A percentile compares a stretch with the other conserved stretches of the same genome.
Evolutionary conservation across 768 basidiomycete genomes (phyloP).

Genomic region (Boletus pseudo-olivaceus): DNA sequence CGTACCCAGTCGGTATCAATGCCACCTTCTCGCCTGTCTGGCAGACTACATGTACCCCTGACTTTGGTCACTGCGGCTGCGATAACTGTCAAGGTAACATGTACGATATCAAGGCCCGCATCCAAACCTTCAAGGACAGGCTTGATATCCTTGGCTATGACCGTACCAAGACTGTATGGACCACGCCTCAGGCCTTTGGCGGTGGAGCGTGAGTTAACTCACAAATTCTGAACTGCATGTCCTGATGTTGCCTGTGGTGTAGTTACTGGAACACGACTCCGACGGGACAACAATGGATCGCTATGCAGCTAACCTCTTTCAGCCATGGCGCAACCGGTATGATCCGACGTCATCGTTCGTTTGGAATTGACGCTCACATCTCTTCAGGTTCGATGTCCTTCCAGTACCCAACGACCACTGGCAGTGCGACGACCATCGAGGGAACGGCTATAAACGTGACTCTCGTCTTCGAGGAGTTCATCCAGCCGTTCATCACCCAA

Average conservation of each 20-base stretch:
- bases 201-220: conserved; percentile 32
- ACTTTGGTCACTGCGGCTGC: conserved; percentile 74
- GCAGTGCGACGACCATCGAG: conserved; percentile 23
- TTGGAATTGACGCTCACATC: neutral
- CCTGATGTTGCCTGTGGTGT: neutral
- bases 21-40: conserved; percentile 58
- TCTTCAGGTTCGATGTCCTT: conserved; percentile 27
- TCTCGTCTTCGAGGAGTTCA: neutral
- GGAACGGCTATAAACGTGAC: conserved; percentile 13
- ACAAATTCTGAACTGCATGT: neutral
- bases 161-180: conserved; percentile 67
- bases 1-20: conserved; percentile 47
- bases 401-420: conserved; percentile 24
- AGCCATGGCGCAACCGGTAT: conserved; percentile 27
- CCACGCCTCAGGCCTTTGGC: conserved; percentile 77
- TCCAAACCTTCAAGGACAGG: conserved; percentile 63
- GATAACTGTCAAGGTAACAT: conserved; percentile 64
- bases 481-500: conserved; percentile 25
- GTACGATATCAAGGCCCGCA: conserved; percentile 59
- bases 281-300: conserved; percentile 26
- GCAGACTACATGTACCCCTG: conserved; percentile 56
- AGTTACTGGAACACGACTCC: conserved; percentile 32
- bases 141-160: conserved; percentile 62
- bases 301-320: conserved; percentile 24
- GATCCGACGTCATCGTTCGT: neutral